A percentile compares a stretch with the other conserved stretches of the same genome.
Evolutionary conservation across 1,284 basidiomycete genomes (phyloP).

Genomic region (Somion occarium): DNA sequence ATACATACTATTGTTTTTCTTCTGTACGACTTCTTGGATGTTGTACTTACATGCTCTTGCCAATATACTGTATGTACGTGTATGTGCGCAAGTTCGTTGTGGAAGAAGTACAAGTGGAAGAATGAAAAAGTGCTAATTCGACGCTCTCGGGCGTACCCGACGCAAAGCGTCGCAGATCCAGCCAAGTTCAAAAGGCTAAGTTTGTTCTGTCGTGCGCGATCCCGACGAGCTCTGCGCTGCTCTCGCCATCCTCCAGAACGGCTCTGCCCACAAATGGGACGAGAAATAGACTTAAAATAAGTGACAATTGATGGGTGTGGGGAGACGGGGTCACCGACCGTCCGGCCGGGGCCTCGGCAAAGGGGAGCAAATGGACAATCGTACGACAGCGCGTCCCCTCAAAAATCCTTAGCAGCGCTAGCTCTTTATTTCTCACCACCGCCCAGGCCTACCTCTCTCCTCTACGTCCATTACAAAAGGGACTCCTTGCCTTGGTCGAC

Average conservation of each 20-base stretch:
- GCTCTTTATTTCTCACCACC: background rate
- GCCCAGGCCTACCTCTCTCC: background rate
- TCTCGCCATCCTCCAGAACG: background rate
- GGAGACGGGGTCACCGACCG: background rate
- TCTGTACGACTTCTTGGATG: too few species aligned
- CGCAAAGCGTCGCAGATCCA: too few species aligned
- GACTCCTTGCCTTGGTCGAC: background rate
- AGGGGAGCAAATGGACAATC: background rate
- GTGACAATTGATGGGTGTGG: background rate
- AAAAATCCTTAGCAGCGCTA: background rate
- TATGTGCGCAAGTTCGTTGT: too few species aligned
- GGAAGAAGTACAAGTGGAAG: too few species aligned
- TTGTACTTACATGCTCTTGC: too few species aligned
- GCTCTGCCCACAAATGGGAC: background rate
- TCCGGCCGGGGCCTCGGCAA: background rate
- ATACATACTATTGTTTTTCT: background rate
- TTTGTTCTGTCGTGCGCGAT: too few species aligned
- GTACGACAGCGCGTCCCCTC: background rate
- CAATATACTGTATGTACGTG: too few species aligned
- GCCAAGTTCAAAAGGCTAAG: too few species aligned
- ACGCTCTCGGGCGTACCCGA: too few species aligned
- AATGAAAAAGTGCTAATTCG: too few species aligned
- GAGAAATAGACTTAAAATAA: too few species aligned
- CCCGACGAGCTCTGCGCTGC: background rate
- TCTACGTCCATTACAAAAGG: background rate